phyloP scores from a whole-genome alignment of 257 asterid species.

The Agastache rugosa region DNA sequence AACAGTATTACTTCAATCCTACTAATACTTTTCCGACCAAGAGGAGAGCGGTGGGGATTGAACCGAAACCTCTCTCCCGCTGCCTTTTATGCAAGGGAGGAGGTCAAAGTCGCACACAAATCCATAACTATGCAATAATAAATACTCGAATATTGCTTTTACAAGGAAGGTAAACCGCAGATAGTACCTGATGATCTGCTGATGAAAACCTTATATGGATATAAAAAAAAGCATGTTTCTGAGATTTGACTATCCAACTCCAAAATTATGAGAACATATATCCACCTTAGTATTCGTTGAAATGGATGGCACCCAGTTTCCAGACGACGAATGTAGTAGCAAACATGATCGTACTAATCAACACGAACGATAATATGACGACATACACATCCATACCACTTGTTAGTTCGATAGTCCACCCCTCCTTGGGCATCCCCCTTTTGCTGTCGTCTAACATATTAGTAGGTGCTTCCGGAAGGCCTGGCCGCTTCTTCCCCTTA shows the following conservation, averaged over 20 bases:
- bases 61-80: too few species aligned
- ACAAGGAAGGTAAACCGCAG: slow-evolving; percentile 4
- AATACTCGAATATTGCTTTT: neutral
- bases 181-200: neutral
- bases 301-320: slow-evolving; percentile 95
- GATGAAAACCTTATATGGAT: neutral
- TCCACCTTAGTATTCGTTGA: slow-evolving; percentile 65
- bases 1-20: too few species aligned
- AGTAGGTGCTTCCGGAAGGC: slow-evolving; percentile 88
- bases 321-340: slow-evolving; percentile 85
- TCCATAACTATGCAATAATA: neutral
- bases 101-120: neutral
- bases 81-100: too few species aligned
- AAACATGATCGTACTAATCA: slow-evolving; percentile 86
- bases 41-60: too few species aligned
- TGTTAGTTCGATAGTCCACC: slow-evolving; percentile 68
- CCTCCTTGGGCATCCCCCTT: slow-evolving; percentile 77
- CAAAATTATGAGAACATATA: neutral
- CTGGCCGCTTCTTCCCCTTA: slow-evolving; percentile 75
- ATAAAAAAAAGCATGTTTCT: neutral
- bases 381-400: slow-evolving; percentile 73
- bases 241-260: neutral
- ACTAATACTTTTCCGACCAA: too few species aligned
- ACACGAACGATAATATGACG: slow-evolving; percentile 64
- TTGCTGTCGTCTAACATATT: slow-evolving; percentile 80